Base-by-base conservation (phyloP, 2,329 filamentous ascomycete species). In the Didymella sp. region DNA sequence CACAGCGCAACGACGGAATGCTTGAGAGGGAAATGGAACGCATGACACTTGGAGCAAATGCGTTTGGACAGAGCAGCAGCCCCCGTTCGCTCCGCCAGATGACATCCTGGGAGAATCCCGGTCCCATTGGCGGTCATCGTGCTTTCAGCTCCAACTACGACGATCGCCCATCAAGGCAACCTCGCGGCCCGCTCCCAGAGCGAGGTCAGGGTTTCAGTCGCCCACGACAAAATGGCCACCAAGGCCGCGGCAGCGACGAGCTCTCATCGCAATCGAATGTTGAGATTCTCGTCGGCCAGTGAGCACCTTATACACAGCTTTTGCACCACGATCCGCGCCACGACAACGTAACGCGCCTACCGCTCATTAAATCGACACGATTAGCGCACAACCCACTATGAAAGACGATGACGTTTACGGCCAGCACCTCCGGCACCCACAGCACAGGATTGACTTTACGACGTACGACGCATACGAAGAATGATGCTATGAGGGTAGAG, bases 261-360 rank as follows among this genome's bases (percentile, higher is more conserved):
- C 77, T 88, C 57, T 84, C 84, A 53, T 81, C 84, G 63, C 84
- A 82, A 67, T 85, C 83, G 60, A 82, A 82, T 56, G 82, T 86
- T 62, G 84, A 87, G 73, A 86, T 87, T 71, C 85, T 87, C 67
- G 85, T 87, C 67, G 85, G 87, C 78, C 85, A 85, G 76, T 74
- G 64, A 73, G 60, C 60, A 59, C 46, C 43, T 53, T 58, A 31
- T 42, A 49, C 22, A 40, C 51, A 37, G 38, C 43, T 44, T 50
- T 45, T 43, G 24, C 40, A 61, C 54, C 64, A 59, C 45, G 46
- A 45, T 46, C 44, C 41, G 30, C 53, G 42, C 47, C 43, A 57
- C 43, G 31, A 51, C 49, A 38, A 52, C 44, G 48, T 52, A 57
- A 57, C 54, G 54, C 54, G 62, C 56, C 56, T 59, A 59, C 61